A percentile compares a stretch with the other conserved stretches of the same genome.
phyloP scores from a whole-genome alignment of 257 asterid genomes.

The Solanum medicagineum region DNA sequence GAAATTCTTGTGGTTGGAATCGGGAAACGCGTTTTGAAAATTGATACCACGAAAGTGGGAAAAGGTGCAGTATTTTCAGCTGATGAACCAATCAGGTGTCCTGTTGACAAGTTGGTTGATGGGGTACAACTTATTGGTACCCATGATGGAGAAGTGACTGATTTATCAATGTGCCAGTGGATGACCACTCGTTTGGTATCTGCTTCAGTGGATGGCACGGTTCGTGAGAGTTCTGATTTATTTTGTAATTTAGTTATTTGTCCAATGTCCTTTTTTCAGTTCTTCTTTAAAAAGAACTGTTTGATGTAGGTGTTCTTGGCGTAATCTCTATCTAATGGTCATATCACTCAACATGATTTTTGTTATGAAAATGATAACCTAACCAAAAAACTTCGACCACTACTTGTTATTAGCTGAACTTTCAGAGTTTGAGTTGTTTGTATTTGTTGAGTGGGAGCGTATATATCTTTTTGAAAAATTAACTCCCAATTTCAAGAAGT shows the following conservation, averaged over 20 bases:
- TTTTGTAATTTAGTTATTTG: background rate
- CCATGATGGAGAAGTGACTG: slow-evolving; percentile 97
- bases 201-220: slow-evolving; percentile 96
- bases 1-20: slow-evolving; percentile 93
- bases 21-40: slow-evolving; percentile 60
- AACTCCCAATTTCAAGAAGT: background rate
- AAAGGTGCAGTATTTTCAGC: slow-evolving; percentile 72
- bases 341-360: background rate
- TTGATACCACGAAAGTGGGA: slow-evolving; percentile 88
- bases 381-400: background rate
- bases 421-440: background rate
- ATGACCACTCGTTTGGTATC: slow-evolving; percentile 96
- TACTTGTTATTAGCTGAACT: background rate
- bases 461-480: background rate
- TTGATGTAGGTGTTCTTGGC: background rate
- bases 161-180: slow-evolving; percentile 99
- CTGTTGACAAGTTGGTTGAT: slow-evolving; percentile 65
- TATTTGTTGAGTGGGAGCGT: background rate
- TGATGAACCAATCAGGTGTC: slow-evolving; percentile 79
- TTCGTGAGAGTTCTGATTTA: slow-evolving; percentile 17
- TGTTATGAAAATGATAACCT: background rate
- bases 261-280: background rate
- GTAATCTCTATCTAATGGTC: background rate
- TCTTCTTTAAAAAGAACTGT: background rate
- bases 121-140: slow-evolving; percentile 91